Conservation (phyloP, 352 stramenopile genomes). For the Albugo candida region DNA sequence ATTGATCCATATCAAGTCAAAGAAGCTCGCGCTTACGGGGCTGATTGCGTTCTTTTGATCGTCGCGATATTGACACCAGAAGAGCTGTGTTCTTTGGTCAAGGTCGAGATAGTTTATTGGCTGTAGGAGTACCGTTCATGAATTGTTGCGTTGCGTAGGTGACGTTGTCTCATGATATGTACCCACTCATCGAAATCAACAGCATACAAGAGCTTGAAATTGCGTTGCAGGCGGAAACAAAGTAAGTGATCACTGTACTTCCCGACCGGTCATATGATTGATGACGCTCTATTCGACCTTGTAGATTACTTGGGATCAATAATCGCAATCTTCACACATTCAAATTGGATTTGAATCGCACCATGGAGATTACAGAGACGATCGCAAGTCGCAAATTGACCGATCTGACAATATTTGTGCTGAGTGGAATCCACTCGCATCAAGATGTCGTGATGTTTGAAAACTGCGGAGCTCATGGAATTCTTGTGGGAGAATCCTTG, state of each 20-base stretch:
- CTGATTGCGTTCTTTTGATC: slow-evolving; percentile 96
- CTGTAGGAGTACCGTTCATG: neutral
- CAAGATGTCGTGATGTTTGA: slow-evolving; percentile 84
- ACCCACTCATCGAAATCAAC: slow-evolving; percentile 96
- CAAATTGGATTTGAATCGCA: slow-evolving; percentile 93
- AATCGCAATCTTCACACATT: slow-evolving; percentile 98
- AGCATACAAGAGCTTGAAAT: slow-evolving; percentile 88
- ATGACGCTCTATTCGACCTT: neutral
- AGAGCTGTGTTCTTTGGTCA: slow-evolving; percentile 33
- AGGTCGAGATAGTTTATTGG: slow-evolving; percentile 12
- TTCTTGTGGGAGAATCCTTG: slow-evolving; percentile 94
- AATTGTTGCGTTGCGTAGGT: slow-evolving; percentile 17
- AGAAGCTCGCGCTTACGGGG: slow-evolving; percentile 86
- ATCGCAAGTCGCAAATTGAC: slow-evolving; percentile 47
- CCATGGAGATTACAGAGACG: slow-evolving; percentile 74
- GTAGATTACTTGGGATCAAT: slow-evolving; percentile 93
- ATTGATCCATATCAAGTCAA: slow-evolving; percentile 88
- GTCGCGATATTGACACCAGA: slow-evolving; percentile 78
- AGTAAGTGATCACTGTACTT: slow-evolving; percentile 7
- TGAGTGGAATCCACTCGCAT: slow-evolving; percentile 92
- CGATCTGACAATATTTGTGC: slow-evolving; percentile 76
- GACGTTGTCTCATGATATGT: slow-evolving; percentile 85
- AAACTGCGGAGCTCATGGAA: slow-evolving; percentile 70
- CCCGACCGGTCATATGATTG: neutral
- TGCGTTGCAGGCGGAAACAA: slow-evolving; percentile 79